Conservation (phyloP, 2,329 filamentous ascomycete species). For the Aspergillus ochraceoroseus region DNA sequence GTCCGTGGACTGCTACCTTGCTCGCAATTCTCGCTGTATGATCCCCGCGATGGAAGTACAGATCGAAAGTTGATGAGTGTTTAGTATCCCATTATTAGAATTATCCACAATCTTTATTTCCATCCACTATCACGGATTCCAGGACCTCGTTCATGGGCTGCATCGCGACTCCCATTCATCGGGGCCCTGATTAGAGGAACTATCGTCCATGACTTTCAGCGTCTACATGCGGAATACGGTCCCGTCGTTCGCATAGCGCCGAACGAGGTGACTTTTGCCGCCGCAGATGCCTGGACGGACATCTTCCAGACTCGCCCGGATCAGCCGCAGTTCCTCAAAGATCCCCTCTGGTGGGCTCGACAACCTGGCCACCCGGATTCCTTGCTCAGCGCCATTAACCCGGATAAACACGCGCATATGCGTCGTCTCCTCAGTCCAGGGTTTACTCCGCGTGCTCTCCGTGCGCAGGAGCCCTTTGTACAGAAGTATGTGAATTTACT, state of each 20-base stretch:
- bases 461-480: constrained; percentile 1
- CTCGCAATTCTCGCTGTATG: neutral
- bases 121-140: constrained; percentile 1
- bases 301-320: constrained; percentile 1
- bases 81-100: neutral
- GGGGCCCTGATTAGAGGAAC: neutral
- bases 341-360: constrained; percentile 7
- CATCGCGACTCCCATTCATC: constrained; percentile 4
- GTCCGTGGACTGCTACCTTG: neutral
- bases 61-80: too few relatives aligned
- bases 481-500: neutral
- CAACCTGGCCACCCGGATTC: constrained; percentile 11
- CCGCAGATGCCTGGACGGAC: constrained; percentile 1
- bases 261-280: constrained; percentile 3
- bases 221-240: constrained; percentile 1
- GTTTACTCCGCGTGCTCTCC: neutral
- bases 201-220: constrained; percentile 1
- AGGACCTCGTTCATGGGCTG: constrained; percentile 1
- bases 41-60: neutral
- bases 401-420: constrained; percentile 7
- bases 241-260: constrained; percentile 4
- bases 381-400: constrained; percentile 6
- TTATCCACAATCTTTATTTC: constrained; percentile 4
- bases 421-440: constrained; percentile 1
- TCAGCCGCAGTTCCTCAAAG: constrained; percentile 7